Percentiles rank a stretch among this genome's conserved stretches.
Conservation (phyloP, 164 flowering plant species). For the Piper longum region DNA sequence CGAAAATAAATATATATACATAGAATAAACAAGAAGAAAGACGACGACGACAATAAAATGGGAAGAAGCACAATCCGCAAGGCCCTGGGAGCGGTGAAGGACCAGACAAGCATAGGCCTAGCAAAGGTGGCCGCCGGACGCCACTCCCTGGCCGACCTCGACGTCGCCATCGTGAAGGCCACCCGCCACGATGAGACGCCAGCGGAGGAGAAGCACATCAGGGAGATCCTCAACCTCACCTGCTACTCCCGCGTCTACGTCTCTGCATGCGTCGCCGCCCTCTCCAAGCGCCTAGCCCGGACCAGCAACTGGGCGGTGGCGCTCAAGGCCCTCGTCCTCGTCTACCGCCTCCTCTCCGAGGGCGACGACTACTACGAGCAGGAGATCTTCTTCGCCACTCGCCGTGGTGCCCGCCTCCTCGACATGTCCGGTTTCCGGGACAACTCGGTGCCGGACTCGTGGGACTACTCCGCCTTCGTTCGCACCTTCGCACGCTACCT, state of each 20-base stretch:
- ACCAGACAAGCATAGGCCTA: slow-evolving; percentile 43
- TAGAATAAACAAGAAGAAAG: background rate
- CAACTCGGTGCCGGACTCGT: slow-evolving; percentile 35
- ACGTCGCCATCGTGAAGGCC: slow-evolving; percentile 81
- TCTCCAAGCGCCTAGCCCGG: slow-evolving; percentile 62
- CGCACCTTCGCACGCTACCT: slow-evolving; percentile 60
- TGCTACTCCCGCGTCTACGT: slow-evolving; percentile 42
- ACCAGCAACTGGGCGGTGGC: slow-evolving; percentile 89
- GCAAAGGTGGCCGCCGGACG: slow-evolving; percentile 39
- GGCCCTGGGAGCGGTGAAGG: slow-evolving; percentile 78
- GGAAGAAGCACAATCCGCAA: slow-evolving; percentile 50
- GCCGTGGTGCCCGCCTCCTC: slow-evolving; percentile 68
- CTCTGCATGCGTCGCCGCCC: slow-evolving; percentile 36
- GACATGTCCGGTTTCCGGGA: slow-evolving; percentile 85
- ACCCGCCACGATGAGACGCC: slow-evolving; percentile 86
- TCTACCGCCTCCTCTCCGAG: slow-evolving; percentile 57
- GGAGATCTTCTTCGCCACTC: slow-evolving; percentile 72
- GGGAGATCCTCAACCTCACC: slow-evolving; percentile 45
- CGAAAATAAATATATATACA: too few species aligned
- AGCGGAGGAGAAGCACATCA: slow-evolving; percentile 51
- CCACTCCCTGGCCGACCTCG: slow-evolving; percentile 48
- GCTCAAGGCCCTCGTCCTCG: slow-evolving; percentile 53
- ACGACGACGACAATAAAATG: background rate
- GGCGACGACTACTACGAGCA: slow-evolving; percentile 61
- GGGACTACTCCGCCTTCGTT: slow-evolving; percentile 86